Percentiles rank a stretch among this genome's conserved stretches.
phyloP scores from a whole-genome alignment of 768 basidiomycete genomes.

The Daedalea quercina region DNA sequence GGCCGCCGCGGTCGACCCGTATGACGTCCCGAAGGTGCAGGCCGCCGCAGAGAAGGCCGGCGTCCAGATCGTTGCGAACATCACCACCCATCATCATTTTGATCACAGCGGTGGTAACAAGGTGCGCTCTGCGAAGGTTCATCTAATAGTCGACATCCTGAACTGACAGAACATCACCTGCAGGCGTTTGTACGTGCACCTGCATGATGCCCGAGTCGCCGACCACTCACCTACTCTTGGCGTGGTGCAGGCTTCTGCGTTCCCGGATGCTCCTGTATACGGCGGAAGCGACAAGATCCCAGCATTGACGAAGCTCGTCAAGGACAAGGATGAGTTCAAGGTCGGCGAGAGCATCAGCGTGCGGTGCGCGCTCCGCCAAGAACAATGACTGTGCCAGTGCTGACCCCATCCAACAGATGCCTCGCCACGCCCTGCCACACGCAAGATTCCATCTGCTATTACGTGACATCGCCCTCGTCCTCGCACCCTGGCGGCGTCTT shows the following conservation, averaged over 20 bases:
- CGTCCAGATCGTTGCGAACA: constrained; percentile 59
- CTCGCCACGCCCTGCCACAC: constrained; percentile 92
- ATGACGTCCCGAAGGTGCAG: constrained; percentile 63
- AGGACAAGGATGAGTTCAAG: constrained; percentile 74
- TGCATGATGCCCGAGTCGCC: neutral
- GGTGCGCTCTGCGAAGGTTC: constrained; percentile 32
- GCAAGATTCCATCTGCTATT: constrained; percentile 92
- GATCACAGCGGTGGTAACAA: constrained; percentile 89
- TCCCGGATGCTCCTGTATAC: constrained; percentile 51
- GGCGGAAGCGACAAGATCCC: constrained; percentile 72
- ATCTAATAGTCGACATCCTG: neutral
- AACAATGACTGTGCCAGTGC: constrained; percentile 2
- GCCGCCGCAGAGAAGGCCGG: constrained; percentile 54
- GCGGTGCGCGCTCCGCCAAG: constrained; percentile 33
- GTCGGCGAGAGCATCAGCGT: constrained; percentile 60
- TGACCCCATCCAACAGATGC: constrained; percentile 41
- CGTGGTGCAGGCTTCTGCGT: constrained; percentile 31
- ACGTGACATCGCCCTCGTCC: constrained; percentile 41
- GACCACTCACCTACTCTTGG: constrained; percentile 1
- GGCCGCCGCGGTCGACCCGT: constrained; percentile 79
- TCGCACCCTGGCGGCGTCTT: constrained; percentile 75
- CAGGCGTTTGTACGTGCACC: constrained; percentile 42
- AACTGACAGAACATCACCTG: neutral
- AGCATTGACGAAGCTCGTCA: constrained; percentile 65
- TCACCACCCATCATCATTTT: constrained; percentile 91